phyloP scores from a whole-genome alignment of 306 rosid species.

The Ormosia emarginata region DNA sequence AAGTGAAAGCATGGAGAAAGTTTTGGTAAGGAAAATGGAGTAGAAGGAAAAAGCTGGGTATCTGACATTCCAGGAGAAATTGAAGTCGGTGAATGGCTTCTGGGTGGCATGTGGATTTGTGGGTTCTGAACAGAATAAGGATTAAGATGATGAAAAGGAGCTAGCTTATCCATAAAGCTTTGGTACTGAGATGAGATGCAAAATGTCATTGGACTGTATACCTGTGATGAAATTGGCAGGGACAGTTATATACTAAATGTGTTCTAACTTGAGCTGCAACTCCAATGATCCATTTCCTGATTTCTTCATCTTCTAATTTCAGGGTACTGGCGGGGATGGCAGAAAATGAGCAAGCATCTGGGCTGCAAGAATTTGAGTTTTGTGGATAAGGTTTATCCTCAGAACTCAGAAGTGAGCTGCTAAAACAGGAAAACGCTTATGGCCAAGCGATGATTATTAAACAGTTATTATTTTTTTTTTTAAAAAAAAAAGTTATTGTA shows the following conservation, averaged over 20 bases:
- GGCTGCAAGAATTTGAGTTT: neutral
- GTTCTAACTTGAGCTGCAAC: neutral
- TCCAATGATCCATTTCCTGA: neutral
- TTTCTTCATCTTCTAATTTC: neutral
- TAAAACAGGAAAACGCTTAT: neutral
- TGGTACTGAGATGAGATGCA: conserved; percentile 12
- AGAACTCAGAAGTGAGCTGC: neutral
- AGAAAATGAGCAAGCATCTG: neutral
- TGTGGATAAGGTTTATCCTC: conserved; percentile 47
- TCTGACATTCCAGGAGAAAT: conserved; percentile 27
- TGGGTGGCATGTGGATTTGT: conserved; percentile 24
- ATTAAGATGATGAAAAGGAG: conserved; percentile 31
- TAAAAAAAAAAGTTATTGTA: too few relatives aligned
- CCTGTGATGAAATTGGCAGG: neutral
- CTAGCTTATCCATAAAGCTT: conserved; percentile 46
- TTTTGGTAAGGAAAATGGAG: conserved; percentile 28
- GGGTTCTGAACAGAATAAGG: conserved; percentile 33
- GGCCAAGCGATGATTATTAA: neutral
- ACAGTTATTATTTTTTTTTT: too few relatives aligned
- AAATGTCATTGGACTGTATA: conserved; percentile 18
- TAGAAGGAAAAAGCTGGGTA: conserved; percentile 21
- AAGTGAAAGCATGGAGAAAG: conserved; percentile 20
- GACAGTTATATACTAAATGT: neutral
- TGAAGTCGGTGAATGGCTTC: conserved; percentile 30
- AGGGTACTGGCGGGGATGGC: neutral